Percentiles rank a stretch among this genome's conserved stretches.
Evolutionary conservation across 306 rosid genomes (phyloP).

Genomic region (Oxytropis ochrocephala): DNA sequence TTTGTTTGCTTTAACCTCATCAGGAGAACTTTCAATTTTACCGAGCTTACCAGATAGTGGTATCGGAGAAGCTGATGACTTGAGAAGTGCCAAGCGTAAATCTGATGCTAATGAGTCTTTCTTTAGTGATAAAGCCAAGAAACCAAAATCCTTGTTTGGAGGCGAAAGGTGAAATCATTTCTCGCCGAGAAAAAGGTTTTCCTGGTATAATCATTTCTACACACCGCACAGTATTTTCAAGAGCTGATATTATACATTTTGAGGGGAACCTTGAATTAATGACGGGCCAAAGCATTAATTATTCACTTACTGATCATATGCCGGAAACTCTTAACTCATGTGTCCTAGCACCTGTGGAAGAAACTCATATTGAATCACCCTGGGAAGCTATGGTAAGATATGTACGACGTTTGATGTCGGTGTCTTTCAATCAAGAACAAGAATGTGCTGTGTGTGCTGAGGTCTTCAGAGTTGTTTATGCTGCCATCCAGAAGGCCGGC

Average conservation of each 20-base stretch:
- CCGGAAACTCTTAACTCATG: conserved; percentile 34
- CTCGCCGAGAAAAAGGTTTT: conserved; percentile 97
- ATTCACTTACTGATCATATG: conserved; percentile 33
- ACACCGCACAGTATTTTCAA: conserved; percentile 36
- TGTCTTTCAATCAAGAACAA: conserved; percentile 36
- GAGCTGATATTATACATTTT: conserved; percentile 37
- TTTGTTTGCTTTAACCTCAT: conserved; percentile 76
- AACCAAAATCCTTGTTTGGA: conserved; percentile 44
- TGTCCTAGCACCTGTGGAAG: conserved; percentile 29
- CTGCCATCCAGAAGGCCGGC: conserved; percentile 77
- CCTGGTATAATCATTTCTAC: conserved; percentile 66
- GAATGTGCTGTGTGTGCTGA: conserved; percentile 40
- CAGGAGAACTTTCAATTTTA: conserved; percentile 64
- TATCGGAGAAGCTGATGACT: conserved; percentile 86
- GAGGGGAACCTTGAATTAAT: conserved; percentile 22
- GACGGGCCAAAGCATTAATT: conserved; percentile 13
- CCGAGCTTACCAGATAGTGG: conserved; percentile 76
- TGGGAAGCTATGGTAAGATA: conserved; percentile 80
- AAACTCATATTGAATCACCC: conserved; percentile 38
- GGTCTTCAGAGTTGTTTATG: conserved; percentile 53
- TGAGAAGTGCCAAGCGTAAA: conserved; percentile 71
- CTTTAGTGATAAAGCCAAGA: conserved; percentile 50
- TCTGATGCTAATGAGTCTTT: conserved; percentile 42
- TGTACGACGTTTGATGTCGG: conserved; percentile 42
- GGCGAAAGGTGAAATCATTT: conserved; percentile 84